These are phyloP conservation scores for Melaleuca alternifolia DNA, from an alignment of 345 rosid genomes.

Conservation along the genomic window DNA sequence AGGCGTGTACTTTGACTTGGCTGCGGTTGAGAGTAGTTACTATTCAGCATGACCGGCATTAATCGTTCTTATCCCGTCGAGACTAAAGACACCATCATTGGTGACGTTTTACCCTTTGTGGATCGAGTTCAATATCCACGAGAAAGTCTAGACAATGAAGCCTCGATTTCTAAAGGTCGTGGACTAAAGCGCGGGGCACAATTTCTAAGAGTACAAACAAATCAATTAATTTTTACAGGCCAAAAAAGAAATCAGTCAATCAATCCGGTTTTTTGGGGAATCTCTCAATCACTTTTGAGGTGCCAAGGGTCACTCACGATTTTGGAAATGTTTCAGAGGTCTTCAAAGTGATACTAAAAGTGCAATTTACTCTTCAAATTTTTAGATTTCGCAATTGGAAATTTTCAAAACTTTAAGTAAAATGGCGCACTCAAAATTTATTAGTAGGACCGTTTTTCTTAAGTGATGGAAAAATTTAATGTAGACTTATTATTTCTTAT, in stretches of 20 bases:
- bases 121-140: neutral
- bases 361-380: neutral
- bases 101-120: neutral
- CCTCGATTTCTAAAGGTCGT: neutral
- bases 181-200: neutral
- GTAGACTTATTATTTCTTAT: neutral
- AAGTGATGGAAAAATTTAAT: neutral
- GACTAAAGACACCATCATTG: neutral
- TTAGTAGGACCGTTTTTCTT: neutral
- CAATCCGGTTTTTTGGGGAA: neutral
- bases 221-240: neutral
- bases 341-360: too few relatives aligned
- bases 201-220: neutral
- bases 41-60: neutral
- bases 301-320: neutral
- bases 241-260: neutral
- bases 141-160: neutral
- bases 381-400: neutral
- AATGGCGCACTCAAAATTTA: neutral
- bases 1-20: neutral
- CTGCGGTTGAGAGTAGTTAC: neutral
- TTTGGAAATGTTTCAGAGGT: neutral
- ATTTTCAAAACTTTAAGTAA: neutral
- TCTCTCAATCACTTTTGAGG: neutral
- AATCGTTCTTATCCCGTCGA: neutral